These are phyloP conservation scores for Hypoxylon fragiforme DNA, from an alignment of 495 filamentous ascomycete genomes.

Conservation along the genomic window DNA sequence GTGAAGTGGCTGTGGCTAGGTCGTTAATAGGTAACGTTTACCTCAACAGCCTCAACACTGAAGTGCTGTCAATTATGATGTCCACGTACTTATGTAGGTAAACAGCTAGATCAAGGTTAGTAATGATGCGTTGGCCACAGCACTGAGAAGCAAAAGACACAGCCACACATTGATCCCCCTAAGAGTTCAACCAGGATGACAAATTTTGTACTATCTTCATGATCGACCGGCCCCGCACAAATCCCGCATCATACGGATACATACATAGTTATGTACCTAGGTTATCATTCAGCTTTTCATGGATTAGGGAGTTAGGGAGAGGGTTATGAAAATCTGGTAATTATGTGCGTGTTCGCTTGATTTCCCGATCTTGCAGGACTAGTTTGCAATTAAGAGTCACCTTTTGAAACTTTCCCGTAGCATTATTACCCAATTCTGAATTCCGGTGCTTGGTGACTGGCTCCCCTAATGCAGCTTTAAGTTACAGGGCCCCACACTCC, in stretches of 20 bases:
- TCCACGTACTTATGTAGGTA: too few relatives aligned
- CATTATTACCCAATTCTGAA: too few relatives aligned
- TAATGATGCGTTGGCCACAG: slow-evolving; percentile 27
- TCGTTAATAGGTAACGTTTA: slow-evolving; percentile 30
- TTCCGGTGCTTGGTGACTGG: too few relatives aligned
- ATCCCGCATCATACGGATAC: neutral
- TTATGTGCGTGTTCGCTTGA: neutral
- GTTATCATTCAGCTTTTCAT: slow-evolving; percentile 28
- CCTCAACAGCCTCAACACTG: too few relatives aligned
- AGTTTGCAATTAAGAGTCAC: neutral
- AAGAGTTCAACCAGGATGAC: neutral
- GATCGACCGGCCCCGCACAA: slow-evolving; percentile 8
- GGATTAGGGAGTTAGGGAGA: slow-evolving; percentile 11
- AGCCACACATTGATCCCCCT: slow-evolving; percentile 30
- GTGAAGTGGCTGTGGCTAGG: slow-evolving; percentile 28
- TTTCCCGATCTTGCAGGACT: neutral
- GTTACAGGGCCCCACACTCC: too few relatives aligned
- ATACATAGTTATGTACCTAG: neutral
- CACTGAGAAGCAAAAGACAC: slow-evolving; percentile 10
- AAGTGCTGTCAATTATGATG: too few relatives aligned
- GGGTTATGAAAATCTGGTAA: neutral
- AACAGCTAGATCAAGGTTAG: neutral
- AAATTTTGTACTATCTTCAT: neutral
- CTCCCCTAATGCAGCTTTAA: too few relatives aligned
- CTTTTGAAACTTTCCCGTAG: too few relatives aligned